These are phyloP conservation scores for Climacium dendroides DNA, from an alignment of 225 moss, liverwort and hornwort species.

Conservation along the genomic window DNA sequence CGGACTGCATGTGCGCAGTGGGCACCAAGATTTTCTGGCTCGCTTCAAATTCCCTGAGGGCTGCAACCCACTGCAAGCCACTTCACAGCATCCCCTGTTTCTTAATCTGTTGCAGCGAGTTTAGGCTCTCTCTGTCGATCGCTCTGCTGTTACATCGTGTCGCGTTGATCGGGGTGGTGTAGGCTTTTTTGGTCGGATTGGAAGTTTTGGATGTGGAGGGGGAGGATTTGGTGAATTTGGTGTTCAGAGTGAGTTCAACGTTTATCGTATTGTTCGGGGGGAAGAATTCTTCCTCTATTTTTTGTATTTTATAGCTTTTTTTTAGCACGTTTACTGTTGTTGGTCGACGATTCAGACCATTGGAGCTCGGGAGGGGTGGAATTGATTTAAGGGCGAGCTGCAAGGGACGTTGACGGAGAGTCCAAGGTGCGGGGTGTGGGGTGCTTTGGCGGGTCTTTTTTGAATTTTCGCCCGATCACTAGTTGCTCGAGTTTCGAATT, in stretches of 20 bases:
- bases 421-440: not conserved
- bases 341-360: not conserved
- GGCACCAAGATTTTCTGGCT: not conserved
- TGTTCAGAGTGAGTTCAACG: not conserved
- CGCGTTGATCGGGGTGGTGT: not conserved
- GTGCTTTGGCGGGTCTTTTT: not conserved
- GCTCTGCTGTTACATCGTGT: not conserved
- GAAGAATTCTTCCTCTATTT: not conserved
- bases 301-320: not conserved
- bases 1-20: not conserved
- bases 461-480: not conserved
- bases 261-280: not conserved
- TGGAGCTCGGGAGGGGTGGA: not conserved
- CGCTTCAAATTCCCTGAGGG: not conserved
- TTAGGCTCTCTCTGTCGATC: not conserved
- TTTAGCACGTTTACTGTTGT: not conserved
- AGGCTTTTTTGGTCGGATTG: not conserved
- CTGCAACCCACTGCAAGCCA: not conserved
- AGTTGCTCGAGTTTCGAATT: not conserved
- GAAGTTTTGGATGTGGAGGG: not conserved
- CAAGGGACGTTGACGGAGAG: constrained; percentile 1
- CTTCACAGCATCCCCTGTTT: not conserved
- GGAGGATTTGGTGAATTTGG: not conserved
- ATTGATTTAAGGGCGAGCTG: not conserved
- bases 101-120: not conserved